These are phyloP conservation scores for Antitrichia curtipendula DNA, from an alignment of 225 moss, liverwort and hornwort genomes.

Conservation along the genomic window DNA sequence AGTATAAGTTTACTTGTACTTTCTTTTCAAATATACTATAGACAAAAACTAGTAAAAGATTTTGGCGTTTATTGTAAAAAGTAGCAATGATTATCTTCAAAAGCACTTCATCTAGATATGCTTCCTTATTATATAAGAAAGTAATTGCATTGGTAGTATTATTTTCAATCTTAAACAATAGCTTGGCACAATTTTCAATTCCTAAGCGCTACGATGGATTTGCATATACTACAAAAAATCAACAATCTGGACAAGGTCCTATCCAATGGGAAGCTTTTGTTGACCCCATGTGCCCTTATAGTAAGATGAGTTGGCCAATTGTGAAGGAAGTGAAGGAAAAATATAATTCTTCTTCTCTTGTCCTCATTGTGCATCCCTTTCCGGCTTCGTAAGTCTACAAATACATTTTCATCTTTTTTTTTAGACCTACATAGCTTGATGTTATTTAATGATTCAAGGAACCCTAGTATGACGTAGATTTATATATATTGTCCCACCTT, in stretches of 20 bases:
- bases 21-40: background rate
- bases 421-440: too few relatives aligned
- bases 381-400: background rate
- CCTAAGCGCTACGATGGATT: background rate
- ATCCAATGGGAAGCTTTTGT: background rate
- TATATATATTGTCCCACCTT: background rate
- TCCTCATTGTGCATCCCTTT: background rate
- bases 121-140: background rate
- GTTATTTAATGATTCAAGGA: background rate
- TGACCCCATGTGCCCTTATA: background rate
- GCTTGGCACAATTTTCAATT: background rate
- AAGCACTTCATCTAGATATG: background rate
- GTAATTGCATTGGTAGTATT: background rate
- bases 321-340: background rate
- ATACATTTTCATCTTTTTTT: background rate
- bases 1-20: background rate
- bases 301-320: background rate
- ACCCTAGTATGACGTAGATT: fast-evolving
- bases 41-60: background rate
- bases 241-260: background rate
- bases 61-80: background rate
- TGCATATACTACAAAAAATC: background rate
- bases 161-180: background rate
- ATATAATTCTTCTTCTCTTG: background rate
- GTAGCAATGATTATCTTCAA: background rate